Evolutionary conservation across 2,329 filamentous ascomycete species (phyloP).

Genomic region (Stachybotrys echinatus): DNA sequence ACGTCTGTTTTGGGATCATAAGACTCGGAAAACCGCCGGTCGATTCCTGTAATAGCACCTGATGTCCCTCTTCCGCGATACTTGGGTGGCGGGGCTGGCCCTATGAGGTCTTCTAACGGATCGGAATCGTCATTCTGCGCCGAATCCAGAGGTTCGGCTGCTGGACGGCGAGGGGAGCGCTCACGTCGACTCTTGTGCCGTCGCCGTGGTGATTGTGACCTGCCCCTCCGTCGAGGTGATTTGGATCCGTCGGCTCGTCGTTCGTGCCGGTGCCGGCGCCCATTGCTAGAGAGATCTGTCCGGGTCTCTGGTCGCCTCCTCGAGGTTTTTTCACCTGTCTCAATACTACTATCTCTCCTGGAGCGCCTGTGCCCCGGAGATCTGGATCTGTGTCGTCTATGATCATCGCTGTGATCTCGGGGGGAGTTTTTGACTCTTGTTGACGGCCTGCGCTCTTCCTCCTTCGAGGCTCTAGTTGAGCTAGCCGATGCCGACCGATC

Average conservation of each 20-base stretch:
- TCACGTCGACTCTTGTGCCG: conserved; percentile 24
- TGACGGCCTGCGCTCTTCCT: background rate
- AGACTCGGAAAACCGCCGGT: conserved; percentile 68
- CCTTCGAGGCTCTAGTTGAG: background rate
- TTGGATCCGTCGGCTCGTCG: conserved; percentile 14
- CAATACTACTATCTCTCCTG: conserved; percentile 8
- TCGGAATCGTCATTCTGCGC: conserved; percentile 46
- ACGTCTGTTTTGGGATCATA: conserved; percentile 57
- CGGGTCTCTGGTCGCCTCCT: conserved; percentile 12
- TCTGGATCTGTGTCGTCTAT: conserved; percentile 16
- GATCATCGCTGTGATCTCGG: conserved; percentile 11
- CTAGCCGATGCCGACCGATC: background rate
- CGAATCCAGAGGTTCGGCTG: conserved; percentile 9
- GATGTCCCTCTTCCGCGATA: conserved; percentile 65
- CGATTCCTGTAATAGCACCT: conserved; percentile 61
- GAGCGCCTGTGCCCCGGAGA: conserved; percentile 12
- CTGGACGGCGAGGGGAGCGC: conserved; percentile 17
- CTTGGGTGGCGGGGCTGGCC: conserved; percentile 57
- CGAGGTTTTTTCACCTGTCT: conserved; percentile 11
- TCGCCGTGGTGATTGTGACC: conserved; percentile 26
- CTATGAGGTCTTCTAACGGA: conserved; percentile 70
- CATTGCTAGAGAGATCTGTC: conserved; percentile 8
- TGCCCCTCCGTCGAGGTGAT: conserved; percentile 18
- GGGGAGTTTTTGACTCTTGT: conserved; percentile 2
- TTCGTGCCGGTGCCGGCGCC: conserved; percentile 10